Conservation (phyloP, 148 eudicot species). For the Amaranthus cruentus region DNA sequence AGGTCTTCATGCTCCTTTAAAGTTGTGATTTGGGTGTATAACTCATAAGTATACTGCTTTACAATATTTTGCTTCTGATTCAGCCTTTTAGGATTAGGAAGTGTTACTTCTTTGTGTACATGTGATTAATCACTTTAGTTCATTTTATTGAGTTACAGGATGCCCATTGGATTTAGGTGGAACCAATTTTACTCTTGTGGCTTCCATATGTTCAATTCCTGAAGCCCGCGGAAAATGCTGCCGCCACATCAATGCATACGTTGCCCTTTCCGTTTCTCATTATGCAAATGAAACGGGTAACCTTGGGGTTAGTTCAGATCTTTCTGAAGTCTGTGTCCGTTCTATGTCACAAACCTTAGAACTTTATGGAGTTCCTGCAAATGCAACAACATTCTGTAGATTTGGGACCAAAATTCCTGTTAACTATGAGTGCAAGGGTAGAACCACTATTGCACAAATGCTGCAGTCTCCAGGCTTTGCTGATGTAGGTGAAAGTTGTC, state of each 20-base stretch:
- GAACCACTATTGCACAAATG: conserved; percentile 80
- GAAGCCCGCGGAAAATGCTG: conserved; percentile 74
- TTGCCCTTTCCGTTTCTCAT: conserved; percentile 73
- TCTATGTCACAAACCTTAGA: conserved; percentile 65
- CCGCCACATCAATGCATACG: conserved; percentile 75
- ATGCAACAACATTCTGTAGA: conserved; percentile 71
- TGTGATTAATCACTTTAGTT: neutral
- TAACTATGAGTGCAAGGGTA: conserved; percentile 74
- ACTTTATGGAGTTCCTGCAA: conserved; percentile 67
- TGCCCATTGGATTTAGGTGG: conserved; percentile 80
- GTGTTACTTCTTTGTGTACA: neutral
- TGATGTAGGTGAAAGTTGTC: conserved; percentile 53
- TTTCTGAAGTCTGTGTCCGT: conserved; percentile 51
- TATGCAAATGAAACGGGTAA: conserved; percentile 63
- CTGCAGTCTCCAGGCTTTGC: conserved; percentile 69
- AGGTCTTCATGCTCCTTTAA: too few species aligned
- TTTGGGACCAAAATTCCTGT: conserved; percentile 82
- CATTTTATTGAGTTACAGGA: conserved; percentile 36
- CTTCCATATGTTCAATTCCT: conserved; percentile 64
- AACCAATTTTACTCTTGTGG: conserved; percentile 63
- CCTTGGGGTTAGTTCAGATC: conserved; percentile 61
- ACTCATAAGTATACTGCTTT: too few species aligned
- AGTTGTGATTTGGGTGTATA: too few species aligned
- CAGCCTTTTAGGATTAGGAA: neutral
- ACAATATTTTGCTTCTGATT: too few species aligned